Conservation (phyloP, 495 filamentous ascomycete species). For the Penicillium fimorum region DNA sequence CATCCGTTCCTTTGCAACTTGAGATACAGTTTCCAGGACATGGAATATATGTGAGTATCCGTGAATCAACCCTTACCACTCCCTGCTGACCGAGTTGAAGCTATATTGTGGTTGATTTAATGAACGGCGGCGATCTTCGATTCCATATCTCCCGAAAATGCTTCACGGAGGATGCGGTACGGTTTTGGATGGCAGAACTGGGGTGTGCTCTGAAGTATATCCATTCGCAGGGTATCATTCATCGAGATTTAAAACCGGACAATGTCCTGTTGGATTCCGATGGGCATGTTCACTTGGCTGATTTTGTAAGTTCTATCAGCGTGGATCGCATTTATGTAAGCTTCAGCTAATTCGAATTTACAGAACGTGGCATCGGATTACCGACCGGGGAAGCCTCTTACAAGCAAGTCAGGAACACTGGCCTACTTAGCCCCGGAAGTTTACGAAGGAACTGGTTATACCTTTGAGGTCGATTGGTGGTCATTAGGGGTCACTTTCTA, state of each 20-base stretch:
- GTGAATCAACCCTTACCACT: not conserved
- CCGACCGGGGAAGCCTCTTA: slow-evolving; percentile 73
- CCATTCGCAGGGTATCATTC: slow-evolving; percentile 88
- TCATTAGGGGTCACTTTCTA: slow-evolving; percentile 95
- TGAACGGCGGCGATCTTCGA: slow-evolving; percentile 95
- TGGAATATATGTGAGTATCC: slow-evolving; percentile 87
- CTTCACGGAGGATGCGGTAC: slow-evolving; percentile 94
- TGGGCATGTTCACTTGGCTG: slow-evolving; percentile 94
- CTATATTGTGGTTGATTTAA: slow-evolving; percentile 96
- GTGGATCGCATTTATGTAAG: not conserved
- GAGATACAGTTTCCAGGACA: slow-evolving; percentile 98
- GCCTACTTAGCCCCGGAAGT: slow-evolving; percentile 97
- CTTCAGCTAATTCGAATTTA: not conserved
- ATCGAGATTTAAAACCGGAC: slow-evolving; percentile 95
- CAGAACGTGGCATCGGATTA: slow-evolving; percentile 97
- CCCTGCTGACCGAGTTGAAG: slow-evolving; percentile 46
- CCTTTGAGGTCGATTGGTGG: slow-evolving; percentile 95
- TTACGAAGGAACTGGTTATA: slow-evolving; percentile 84
- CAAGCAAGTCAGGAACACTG: slow-evolving; percentile 93
- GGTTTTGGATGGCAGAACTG: slow-evolving; percentile 94
- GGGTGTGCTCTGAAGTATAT: slow-evolving; percentile 91
- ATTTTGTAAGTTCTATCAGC: slow-evolving; percentile 69
- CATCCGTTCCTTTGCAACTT: slow-evolving; percentile 98
- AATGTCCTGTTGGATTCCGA: slow-evolving; percentile 93
- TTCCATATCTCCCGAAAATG: slow-evolving; percentile 98